Conservation (phyloP, 441 rosid genomes). For the Macaranga tanarius region DNA sequence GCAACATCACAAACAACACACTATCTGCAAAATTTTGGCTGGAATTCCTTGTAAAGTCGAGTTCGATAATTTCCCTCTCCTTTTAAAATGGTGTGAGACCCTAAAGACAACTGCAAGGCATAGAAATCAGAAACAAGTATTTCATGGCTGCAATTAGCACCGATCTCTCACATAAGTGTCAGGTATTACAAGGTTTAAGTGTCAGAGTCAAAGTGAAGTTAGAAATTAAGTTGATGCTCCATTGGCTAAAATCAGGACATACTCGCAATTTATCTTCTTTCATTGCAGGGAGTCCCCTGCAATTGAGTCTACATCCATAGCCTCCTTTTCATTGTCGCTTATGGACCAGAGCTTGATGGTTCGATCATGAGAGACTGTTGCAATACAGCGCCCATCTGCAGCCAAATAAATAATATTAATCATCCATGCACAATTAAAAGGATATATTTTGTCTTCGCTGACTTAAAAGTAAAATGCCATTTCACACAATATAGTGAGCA, state of each 20-base stretch:
- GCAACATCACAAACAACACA: neutral
- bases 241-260: neutral
- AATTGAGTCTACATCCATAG: slow-evolving; percentile 36
- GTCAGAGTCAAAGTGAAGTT: neutral
- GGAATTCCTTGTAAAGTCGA: neutral
- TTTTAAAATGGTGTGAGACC: neutral
- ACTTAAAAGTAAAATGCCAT: neutral
- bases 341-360: slow-evolving; percentile 61
- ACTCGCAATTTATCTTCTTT: neutral
- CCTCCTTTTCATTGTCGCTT: slow-evolving; percentile 29
- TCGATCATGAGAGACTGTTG: slow-evolving; percentile 59
- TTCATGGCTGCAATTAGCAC: neutral
- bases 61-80: neutral
- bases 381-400: slow-evolving; percentile 46
- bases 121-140: neutral
- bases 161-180: neutral
- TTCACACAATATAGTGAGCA: neutral
- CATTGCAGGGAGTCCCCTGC: neutral
- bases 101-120: neutral
- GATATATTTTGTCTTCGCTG: neutral
- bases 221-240: neutral
- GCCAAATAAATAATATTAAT: neutral
- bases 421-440: neutral
- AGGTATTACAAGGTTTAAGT: neutral
- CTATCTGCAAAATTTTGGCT: neutral